Conservation (phyloP, 305 asterid species). For the Solanum chacoense region DNA sequence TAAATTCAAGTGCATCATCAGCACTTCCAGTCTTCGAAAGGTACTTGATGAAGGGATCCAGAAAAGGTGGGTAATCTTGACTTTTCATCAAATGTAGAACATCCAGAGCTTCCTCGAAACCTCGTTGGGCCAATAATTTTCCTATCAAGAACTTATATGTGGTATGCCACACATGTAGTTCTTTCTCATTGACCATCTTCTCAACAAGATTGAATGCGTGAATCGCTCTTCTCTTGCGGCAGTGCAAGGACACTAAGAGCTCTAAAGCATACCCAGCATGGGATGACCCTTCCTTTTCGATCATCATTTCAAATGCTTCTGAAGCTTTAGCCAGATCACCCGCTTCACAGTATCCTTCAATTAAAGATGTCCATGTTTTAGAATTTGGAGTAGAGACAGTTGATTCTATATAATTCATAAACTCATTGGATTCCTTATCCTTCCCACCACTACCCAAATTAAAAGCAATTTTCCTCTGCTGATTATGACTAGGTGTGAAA, state of each 20-base stretch:
- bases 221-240: conserved; percentile 37
- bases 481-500: conserved; percentile 27
- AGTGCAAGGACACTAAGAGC: conserved; percentile 32
- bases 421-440: conserved; percentile 31
- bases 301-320: conserved; percentile 31
- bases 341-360: conserved; percentile 48
- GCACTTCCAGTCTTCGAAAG: conserved; percentile 44
- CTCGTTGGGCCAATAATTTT: conserved; percentile 37
- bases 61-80: conserved; percentile 57
- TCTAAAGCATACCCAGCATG: conserved; percentile 35
- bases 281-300: conserved; percentile 35
- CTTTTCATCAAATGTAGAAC: conserved; percentile 54
- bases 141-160: conserved; percentile 51
- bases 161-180: conserved; percentile 34
- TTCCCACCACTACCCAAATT: conserved; percentile 41
- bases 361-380: conserved; percentile 42
- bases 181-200: conserved; percentile 48
- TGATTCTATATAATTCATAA: conserved; percentile 25
- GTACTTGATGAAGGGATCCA: conserved; percentile 43
- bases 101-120: conserved; percentile 46
- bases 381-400: conserved; percentile 13
- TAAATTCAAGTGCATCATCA: conserved; percentile 47
- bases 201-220: conserved; percentile 41
- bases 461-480: conserved; percentile 39
- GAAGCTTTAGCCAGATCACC: conserved; percentile 53